phyloP scores from a whole-genome alignment of 2,329 filamentous ascomycete species.

The Trichoderma gracile region DNA sequence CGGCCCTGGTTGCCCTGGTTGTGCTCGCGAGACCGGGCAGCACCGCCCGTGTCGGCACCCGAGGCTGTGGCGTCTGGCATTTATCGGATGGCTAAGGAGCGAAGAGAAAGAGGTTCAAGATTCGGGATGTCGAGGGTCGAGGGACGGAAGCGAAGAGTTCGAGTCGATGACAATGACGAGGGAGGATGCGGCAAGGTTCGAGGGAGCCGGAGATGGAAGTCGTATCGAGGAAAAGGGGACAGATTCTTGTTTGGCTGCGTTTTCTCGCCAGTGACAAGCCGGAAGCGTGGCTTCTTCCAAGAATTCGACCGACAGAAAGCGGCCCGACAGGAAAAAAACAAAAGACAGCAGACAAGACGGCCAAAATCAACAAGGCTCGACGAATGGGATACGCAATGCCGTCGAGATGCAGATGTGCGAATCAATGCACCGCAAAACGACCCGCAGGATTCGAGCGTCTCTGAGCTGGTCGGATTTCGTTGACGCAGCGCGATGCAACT shows the following conservation, averaged over 20 bases:
- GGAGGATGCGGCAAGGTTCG: not conserved
- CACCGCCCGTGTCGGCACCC: constrained; percentile 52
- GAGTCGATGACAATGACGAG: not conserved
- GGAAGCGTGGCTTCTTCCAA: constrained; percentile 25
- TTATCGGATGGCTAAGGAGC: constrained; percentile 25
- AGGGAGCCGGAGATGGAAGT: not conserved
- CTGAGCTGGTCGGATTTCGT: constrained; percentile 10
- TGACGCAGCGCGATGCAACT: constrained; percentile 7
- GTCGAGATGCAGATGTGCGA: constrained; percentile 13
- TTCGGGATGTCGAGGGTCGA: not conserved
- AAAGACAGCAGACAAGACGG: constrained; percentile 1
- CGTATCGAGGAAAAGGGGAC: not conserved
- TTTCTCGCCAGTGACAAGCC: constrained; percentile 3
- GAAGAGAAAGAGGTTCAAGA: too few relatives aligned
- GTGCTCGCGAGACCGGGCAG: constrained; percentile 61
- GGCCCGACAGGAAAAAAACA: not conserved
- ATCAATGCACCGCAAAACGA: constrained; percentile 13
- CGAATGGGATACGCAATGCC: not conserved
- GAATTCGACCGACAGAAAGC: not conserved
- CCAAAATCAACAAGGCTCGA: too few relatives aligned
- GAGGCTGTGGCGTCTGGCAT: constrained; percentile 54
- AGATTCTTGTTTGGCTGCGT: not conserved
- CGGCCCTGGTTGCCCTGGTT: constrained; percentile 75
- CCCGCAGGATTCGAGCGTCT: constrained; percentile 15
- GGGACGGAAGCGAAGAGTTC: not conserved